Evolutionary conservation across 1,139 yeast genomes (phyloP).

Genomic region (Kodamaea arcana): DNA sequence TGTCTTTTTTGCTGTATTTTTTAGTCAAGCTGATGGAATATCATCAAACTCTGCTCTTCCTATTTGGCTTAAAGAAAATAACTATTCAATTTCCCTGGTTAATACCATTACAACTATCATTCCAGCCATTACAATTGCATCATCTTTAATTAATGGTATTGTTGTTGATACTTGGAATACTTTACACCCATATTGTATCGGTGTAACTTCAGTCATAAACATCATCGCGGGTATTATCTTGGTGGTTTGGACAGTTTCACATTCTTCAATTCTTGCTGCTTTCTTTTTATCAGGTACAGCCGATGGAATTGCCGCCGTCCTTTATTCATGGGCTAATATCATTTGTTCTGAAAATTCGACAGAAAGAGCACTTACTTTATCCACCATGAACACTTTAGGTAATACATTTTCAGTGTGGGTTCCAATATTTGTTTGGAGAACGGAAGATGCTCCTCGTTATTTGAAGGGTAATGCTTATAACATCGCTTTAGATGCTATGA

Average conservation of each 20-base stretch:
- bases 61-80: constrained; percentile 17
- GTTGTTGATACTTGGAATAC: constrained; percentile 15
- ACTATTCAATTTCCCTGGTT: constrained; percentile 14
- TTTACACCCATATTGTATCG: constrained; percentile 8
- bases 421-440: constrained; percentile 21
- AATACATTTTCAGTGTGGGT: constrained; percentile 17
- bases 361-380: constrained; percentile 13
- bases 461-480: constrained; percentile 15
- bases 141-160: constrained; percentile 17
- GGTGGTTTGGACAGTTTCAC: constrained; percentile 44
- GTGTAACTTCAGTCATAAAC: constrained; percentile 24
- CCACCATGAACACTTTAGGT: constrained; percentile 17
- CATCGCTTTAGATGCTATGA: constrained; percentile 13
- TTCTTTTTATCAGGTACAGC: constrained; percentile 42
- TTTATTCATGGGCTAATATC: constrained; percentile 18
- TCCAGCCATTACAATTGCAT: constrained; percentile 20
- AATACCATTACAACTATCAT: constrained; percentile 21
- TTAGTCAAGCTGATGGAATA: constrained; percentile 24
- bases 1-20: constrained; percentile 23
- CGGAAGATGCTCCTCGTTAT: constrained; percentile 17
- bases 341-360: constrained; percentile 14
- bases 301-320: constrained; percentile 28
- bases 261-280: constrained; percentile 45
- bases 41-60: constrained; percentile 19
- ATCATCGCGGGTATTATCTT: constrained; percentile 39